Evolutionary conservation across 2,329 filamentous ascomycete species (phyloP).

Genomic region (Aschersonia sp.): DNA sequence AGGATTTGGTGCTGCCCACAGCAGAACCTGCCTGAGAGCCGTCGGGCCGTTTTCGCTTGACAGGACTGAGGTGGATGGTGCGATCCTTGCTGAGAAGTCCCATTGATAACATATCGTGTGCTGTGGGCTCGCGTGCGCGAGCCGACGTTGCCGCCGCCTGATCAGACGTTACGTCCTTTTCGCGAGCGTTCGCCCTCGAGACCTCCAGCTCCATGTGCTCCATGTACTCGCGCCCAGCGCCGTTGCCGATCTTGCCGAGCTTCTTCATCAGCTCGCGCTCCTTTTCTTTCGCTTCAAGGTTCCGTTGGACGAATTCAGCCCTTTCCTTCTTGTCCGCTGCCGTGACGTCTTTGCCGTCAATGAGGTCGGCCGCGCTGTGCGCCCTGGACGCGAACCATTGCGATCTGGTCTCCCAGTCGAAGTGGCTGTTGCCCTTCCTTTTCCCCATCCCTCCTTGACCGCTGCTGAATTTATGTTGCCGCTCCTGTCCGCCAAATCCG

Average conservation of each 20-base stretch:
- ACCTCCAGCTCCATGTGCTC: slow-evolving; percentile 11
- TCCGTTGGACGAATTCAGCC: slow-evolving; percentile 51
- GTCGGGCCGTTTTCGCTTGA: slow-evolving; percentile 47
- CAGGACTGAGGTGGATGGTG: slow-evolving; percentile 40
- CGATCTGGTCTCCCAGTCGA: slow-evolving; percentile 44
- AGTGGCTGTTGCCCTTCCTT: slow-evolving; percentile 20
- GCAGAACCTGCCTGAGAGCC: slow-evolving; percentile 24
- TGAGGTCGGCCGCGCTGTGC: slow-evolving; percentile 42
- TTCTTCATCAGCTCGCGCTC: slow-evolving; percentile 59
- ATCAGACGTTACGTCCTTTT: background rate
- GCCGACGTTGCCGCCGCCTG: background rate
- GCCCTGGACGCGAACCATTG: slow-evolving; percentile 37
- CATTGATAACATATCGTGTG: slow-evolving; percentile 26
- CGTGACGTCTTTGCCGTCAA: slow-evolving; percentile 49
- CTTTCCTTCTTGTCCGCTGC: slow-evolving; percentile 44
- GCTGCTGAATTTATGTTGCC: slow-evolving; percentile 14
- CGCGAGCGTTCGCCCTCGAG: background rate
- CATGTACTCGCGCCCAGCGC: slow-evolving; percentile 61
- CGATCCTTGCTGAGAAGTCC: slow-evolving; percentile 19
- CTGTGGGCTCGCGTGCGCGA: slow-evolving; percentile 9
- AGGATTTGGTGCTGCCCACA: slow-evolving; percentile 10
- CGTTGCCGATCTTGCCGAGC: slow-evolving; percentile 48
- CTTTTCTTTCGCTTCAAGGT: slow-evolving; percentile 52
- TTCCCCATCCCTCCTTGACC: slow-evolving; percentile 5
- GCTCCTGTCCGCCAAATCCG: slow-evolving; percentile 25